These are phyloP conservation scores for Limnomonas spitsbergensis DNA, from an alignment of 139 green algal genomes.

Conservation along the genomic window DNA sequence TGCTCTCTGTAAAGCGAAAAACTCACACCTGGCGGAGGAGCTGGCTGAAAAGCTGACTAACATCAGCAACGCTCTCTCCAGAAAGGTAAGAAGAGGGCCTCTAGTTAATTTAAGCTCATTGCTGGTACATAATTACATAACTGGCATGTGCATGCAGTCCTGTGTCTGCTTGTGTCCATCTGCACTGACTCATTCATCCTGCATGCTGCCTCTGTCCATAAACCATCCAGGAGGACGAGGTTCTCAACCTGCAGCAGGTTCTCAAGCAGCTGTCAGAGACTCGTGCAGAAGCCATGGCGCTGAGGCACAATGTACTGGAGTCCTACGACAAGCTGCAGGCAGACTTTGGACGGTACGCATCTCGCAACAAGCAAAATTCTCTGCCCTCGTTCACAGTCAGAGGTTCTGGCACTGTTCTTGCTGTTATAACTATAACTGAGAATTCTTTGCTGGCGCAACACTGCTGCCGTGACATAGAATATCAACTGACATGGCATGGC, in stretches of 20 bases:
- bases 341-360: constrained; percentile 7
- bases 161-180: no score
- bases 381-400: not conserved
- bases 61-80: not conserved
- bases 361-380: not conserved
- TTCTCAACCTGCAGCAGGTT: constrained; percentile 24
- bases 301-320: constrained; percentile 19
- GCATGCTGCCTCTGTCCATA: not conserved
- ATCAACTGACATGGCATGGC: no score
- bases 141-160: no score
- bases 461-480: no score
- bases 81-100: not conserved
- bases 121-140: no score
- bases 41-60: not conserved
- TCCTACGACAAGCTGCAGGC: constrained; percentile 28
- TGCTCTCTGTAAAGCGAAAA: not conserved
- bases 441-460: no score
- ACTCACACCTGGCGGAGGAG: not conserved
- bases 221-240: constrained; percentile 25
- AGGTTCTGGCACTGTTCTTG: no score
- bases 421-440: no score
- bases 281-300: constrained; percentile 23
- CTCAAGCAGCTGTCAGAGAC: constrained; percentile 26
- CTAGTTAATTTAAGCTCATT: no score
- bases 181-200: not conserved